Percentiles rank a stretch among this genome's conserved stretches.
Evolutionary conservation across 371 early-diverging fungal genomes (phyloP).

Genomic region (Paramicrosporidium saccamoebae): DNA sequence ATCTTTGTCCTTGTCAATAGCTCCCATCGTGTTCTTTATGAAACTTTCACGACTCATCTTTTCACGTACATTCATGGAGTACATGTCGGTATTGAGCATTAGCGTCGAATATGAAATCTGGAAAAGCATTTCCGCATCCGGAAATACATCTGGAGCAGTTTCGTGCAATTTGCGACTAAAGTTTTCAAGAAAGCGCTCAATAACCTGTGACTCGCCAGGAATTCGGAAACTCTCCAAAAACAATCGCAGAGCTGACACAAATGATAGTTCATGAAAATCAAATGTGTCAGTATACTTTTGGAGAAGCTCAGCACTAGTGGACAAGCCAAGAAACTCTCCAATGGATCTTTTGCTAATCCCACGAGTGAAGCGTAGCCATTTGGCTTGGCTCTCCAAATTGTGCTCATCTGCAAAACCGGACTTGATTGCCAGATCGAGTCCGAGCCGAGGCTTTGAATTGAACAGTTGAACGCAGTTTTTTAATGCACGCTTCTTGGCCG

Average conservation of each 20-base stretch:
- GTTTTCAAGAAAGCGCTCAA: constrained; percentile 85
- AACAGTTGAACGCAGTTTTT: too few relatives aligned
- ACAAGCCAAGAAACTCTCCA: too few relatives aligned
- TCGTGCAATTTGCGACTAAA: constrained; percentile 72
- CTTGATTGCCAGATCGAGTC: too few relatives aligned
- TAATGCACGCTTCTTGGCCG: too few relatives aligned
- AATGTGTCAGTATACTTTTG: too few relatives aligned
- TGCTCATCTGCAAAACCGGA: too few relatives aligned
- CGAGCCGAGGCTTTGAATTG: too few relatives aligned
- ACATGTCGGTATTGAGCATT: constrained; percentile 82
- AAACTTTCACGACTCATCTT: constrained; percentile 78
- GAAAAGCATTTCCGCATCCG: constrained; percentile 66
- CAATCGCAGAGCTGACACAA: constrained; percentile 50
- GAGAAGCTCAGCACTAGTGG: too few relatives aligned
- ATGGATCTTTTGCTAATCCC: too few relatives aligned
- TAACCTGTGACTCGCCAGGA: constrained; percentile 91
- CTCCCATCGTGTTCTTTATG: constrained; percentile 73
- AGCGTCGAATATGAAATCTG: constrained; percentile 74
- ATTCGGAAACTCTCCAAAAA: constrained; percentile 77
- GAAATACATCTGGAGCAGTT: constrained; percentile 28
- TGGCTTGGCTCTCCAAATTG: too few relatives aligned
- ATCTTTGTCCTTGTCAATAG: constrained; percentile 47
- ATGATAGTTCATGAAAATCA: constrained; percentile 31
- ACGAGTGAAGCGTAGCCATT: too few relatives aligned
- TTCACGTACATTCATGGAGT: constrained; percentile 58